phyloP scores from a whole-genome alignment of 257 asterid genomes.

The Solanum megistacrolobum region DNA sequence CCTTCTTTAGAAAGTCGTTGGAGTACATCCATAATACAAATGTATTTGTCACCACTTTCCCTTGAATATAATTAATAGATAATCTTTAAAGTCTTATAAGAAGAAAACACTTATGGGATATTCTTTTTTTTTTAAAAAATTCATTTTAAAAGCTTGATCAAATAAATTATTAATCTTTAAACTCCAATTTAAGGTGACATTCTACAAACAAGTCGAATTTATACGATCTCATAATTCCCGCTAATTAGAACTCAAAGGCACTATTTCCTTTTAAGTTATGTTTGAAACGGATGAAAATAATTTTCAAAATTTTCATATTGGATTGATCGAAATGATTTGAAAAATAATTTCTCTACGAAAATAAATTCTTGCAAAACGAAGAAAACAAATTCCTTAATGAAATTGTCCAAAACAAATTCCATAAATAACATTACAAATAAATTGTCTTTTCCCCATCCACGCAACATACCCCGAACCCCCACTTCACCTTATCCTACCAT shows the following conservation, averaged over 20 bases:
- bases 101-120: too few relatives aligned
- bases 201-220: not conserved
- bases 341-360: not conserved
- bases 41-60: too few relatives aligned
- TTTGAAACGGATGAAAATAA: not conserved
- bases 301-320: not conserved
- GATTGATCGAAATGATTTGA: not conserved
- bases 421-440: not conserved
- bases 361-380: not conserved
- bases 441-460: not conserved
- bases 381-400: rapidly evolving
- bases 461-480: not conserved
- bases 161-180: not conserved
- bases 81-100: too few relatives aligned
- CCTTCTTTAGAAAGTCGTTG: too few relatives aligned
- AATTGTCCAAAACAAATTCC: not conserved
- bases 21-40: too few relatives aligned
- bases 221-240: too few relatives aligned
- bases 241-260: not conserved
- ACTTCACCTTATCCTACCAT: not conserved
- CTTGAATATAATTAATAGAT: too few relatives aligned
- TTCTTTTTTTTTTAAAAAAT: too few relatives aligned
- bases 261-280: not conserved
- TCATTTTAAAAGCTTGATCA: too few relatives aligned
- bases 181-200: not conserved